Evolutionary conservation across 768 basidiomycete genomes (phyloP), one percentile per base, ranked within the genome.

Genomic region (Rhizopogon sp.): DNA sequence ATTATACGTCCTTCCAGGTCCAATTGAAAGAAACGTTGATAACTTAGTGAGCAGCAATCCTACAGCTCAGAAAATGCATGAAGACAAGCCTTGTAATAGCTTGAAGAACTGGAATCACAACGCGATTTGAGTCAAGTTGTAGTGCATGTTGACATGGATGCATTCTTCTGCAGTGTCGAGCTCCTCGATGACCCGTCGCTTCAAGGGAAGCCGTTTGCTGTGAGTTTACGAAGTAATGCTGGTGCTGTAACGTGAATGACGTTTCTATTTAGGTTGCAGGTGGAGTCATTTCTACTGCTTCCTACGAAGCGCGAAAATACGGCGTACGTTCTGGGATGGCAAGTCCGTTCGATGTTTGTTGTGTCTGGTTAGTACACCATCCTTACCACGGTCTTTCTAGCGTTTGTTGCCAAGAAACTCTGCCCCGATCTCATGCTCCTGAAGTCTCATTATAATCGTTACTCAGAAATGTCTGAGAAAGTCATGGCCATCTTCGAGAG

Each of bases 321-420:
- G 94, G 93, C 2, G 88, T 91, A 33, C 85, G 97, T 43, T 96
- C 93, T 5, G 96, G 93, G 29, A 98, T 98, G 97, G 83, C 96
- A n/a, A 81, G 90, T 89, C 62, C 58, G 76, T 25, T 25, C n/a
- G 6, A n/a, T 29, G 7, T 11, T 10, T 4, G 44, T 11, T 40
- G 28, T 31, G 13, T 42, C 8, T 0, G n/a, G 29, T 17, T 16
- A 37, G 35, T 13, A 5, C 25, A 16, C 22, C 40, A 22, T 44
- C 39, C 28, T 47, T n/a, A 56, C 29, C 50, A 31, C 25, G 13
- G 50, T 40, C 6, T 14, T 16, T 35, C 46, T 16, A 90, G 94
- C 84, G 50, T 96, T 94, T 68, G 85, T 98, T 43, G 96, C 96
- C 14, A 88, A 86, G 75, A 96, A 93, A 64, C 80, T 99, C 8